Evolutionary conservation across 2,329 filamentous ascomycete genomes (phyloP), one percentile per base, ranked within the genome.

Genomic region (Ophiostoma sp.): DNA sequence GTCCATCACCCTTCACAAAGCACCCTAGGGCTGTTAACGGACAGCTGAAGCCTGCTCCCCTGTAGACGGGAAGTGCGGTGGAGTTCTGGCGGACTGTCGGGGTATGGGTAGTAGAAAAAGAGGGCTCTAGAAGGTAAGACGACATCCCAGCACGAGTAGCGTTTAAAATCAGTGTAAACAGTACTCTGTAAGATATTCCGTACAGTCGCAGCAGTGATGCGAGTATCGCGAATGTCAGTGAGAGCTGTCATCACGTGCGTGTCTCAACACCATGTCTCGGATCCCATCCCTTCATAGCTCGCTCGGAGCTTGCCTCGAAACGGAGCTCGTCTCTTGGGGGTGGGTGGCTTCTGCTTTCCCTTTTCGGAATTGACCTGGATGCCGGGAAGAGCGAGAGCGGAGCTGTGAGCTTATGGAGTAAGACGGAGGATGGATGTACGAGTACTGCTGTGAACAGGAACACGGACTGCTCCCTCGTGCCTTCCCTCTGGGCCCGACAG

Each of bases 311-410:
- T 45, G 42, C 42, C 42, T 45, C 42, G 42, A 45, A 45, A 45
- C 42, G 42, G 42, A 11, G 42, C 27, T 45, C 42, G 9, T 55
- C 9, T 8, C 49, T 55, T 27, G 27, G 27, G 27, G 27, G 27
- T 27, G 27, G 27, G 27, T 27, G 27, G 27, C 27, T 27, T 27
- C 27, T 27, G 27, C 49, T 55, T 55, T 55, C 49, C 49, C 49
- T 27, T 55, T 55, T 27, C n/a, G 49, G 49, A 55, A 14, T 27
- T 18, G 49, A 55, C 49, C 49, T 55, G 49, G 49, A 18, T 55
- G 49, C 27, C 49, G 49, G 49, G 49, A 55, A 27, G 49, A 55
- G 49, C 49, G 49, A 55, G 49, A 55, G 49, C 49, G 49, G 49
- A 55, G 49, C 14, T 27, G 27, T 27, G 27, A 27, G 27, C 27